Evolutionary conservation across 1,139 yeast genomes (phyloP).

Genomic region (Yamadazyma triangularis): DNA sequence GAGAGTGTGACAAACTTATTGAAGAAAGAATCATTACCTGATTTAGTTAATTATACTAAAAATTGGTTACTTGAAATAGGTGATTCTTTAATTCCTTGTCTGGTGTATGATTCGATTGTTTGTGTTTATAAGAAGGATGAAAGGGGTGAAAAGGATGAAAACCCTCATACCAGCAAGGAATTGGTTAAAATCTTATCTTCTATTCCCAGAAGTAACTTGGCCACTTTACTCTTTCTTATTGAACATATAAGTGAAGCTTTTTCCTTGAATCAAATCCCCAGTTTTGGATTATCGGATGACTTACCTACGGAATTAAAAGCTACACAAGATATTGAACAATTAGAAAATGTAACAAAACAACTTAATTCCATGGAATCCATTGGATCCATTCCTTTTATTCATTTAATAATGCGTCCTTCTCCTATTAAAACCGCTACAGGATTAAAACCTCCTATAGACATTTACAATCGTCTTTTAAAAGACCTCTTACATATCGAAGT

Average conservation of each 20-base stretch:
- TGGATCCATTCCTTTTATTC: constrained; percentile 40
- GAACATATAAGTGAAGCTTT: constrained; percentile 32
- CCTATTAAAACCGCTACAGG: constrained; percentile 33
- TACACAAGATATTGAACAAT: constrained; percentile 8
- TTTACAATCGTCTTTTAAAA: constrained; percentile 22
- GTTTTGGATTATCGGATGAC: constrained; percentile 29
- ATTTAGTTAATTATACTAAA: constrained; percentile 30
- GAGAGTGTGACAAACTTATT: constrained; percentile 16
- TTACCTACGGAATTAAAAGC: constrained; percentile 15
- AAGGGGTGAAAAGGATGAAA: constrained; percentile 1
- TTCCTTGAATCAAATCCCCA: constrained; percentile 20
- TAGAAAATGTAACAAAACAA: constrained; percentile 11
- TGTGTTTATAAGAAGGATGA: constrained; percentile 19
- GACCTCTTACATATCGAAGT: constrained; percentile 26
- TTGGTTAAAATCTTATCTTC: constrained; percentile 25
- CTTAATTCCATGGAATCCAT: constrained; percentile 36
- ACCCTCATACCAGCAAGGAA: constrained; percentile 9
- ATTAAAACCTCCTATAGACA: constrained; percentile 36
- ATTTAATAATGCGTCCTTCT: constrained; percentile 40
- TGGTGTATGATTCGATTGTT: constrained; percentile 33
- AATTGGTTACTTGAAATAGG: constrained; percentile 42
- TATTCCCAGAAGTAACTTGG: constrained; percentile 40
- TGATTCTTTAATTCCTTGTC: constrained; percentile 42
- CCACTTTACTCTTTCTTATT: constrained; percentile 32
- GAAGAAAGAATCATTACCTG: constrained; percentile 7